phyloP scores from a whole-genome alignment of 305 asterid species.

The Fraxinus greggii region DNA sequence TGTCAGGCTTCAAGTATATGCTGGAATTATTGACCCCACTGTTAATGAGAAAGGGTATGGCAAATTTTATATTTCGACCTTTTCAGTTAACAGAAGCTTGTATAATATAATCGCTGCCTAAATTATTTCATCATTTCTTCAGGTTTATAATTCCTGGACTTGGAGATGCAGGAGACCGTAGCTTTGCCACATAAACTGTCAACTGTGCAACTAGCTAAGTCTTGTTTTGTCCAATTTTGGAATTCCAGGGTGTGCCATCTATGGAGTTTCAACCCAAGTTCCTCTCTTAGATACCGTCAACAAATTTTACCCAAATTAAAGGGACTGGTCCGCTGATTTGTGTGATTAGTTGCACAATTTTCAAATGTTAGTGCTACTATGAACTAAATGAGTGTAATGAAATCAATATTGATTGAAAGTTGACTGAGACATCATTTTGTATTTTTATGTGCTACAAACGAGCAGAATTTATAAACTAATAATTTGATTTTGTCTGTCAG shows the following conservation, averaged over 20 bases:
- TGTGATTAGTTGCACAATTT: slow-evolving; percentile 8
- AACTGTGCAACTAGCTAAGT: not conserved
- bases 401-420: not conserved
- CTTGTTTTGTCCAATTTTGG: slow-evolving; percentile 22
- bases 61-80: not conserved
- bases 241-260: slow-evolving; percentile 19
- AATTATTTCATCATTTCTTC: slow-evolving; percentile 28
- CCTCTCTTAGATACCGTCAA: not conserved
- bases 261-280: not conserved
- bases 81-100: not conserved
- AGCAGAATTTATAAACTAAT: not conserved
- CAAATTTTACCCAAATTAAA: not conserved
- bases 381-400: not conserved
- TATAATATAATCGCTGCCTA: slow-evolving; percentile 8
- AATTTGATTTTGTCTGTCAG: not conserved
- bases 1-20: slow-evolving; percentile 84
- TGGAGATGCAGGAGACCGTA: slow-evolving; percentile 97
- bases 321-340: not conserved
- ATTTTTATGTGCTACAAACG: not conserved
- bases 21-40: slow-evolving; percentile 83
- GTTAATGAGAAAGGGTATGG: slow-evolving; percentile 84
- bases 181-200: slow-evolving; percentile 73
- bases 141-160: slow-evolving; percentile 94
- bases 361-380: not conserved
- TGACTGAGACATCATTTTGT: not conserved